Conservation (phyloP, 2,329 filamentous ascomycete genomes). For the Penicillium sp. region DNA sequence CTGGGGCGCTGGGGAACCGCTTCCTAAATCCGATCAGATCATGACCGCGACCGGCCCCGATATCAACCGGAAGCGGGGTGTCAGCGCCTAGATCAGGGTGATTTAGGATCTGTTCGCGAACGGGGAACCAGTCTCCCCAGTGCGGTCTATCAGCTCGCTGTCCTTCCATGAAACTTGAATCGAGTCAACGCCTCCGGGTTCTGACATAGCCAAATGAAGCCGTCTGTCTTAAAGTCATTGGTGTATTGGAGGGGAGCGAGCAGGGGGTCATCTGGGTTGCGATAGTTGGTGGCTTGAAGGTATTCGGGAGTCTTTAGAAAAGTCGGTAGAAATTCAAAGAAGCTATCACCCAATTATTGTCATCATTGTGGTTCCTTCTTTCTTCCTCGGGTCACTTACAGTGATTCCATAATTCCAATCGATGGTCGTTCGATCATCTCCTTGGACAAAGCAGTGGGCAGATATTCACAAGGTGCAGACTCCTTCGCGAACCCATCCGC, state of each 20-base stretch:
- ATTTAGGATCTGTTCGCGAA: slow-evolving; percentile 26
- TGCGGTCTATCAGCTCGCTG: slow-evolving; percentile 26
- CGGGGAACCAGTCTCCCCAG: slow-evolving; percentile 36
- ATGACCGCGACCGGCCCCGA: slow-evolving; percentile 52
- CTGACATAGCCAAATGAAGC: slow-evolving; percentile 26
- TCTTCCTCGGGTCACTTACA: slow-evolving; percentile 20
- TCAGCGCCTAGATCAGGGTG: slow-evolving; percentile 19
- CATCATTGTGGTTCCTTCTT: neutral
- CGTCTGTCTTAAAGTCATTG: slow-evolving; percentile 12
- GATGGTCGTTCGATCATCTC: slow-evolving; percentile 1
- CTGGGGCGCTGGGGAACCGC: slow-evolving; percentile 44
- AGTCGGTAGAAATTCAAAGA: slow-evolving; percentile 29
- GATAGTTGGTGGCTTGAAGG: slow-evolving; percentile 24
- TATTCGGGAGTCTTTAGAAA: slow-evolving; percentile 31
- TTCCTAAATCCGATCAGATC: slow-evolving; percentile 45
- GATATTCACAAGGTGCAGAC: too few relatives aligned
- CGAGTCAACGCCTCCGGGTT: slow-evolving; percentile 26
- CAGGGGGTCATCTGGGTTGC: slow-evolving; percentile 23
- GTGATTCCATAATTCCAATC: slow-evolving; percentile 13
- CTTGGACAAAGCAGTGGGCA: too few relatives aligned
- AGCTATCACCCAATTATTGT: slow-evolving; percentile 18
- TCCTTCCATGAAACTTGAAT: slow-evolving; percentile 37
- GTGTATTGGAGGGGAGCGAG: slow-evolving; percentile 16
- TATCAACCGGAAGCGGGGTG: slow-evolving; percentile 43
- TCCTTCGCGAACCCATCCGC: too few relatives aligned